These are phyloP conservation scores for Microdochium bolleyi DNA, from an alignment of 2,329 filamentous ascomycete genomes.

Conservation along the genomic window DNA sequence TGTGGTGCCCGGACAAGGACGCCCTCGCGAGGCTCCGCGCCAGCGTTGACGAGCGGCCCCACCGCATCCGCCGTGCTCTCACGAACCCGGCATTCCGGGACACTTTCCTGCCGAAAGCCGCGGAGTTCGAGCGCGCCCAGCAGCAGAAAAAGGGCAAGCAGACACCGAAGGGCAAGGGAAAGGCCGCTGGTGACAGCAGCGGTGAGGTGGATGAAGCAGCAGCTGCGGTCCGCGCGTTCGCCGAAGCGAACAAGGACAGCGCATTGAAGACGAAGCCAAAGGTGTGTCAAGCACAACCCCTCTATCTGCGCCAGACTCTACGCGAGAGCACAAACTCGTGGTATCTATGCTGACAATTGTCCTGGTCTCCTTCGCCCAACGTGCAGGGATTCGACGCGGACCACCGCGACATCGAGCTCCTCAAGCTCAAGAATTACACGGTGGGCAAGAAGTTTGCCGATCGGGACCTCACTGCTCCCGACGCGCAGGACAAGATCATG, in stretches of 20 bases:
- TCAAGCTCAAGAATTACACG: slow-evolving; percentile 75
- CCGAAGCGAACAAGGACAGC: slow-evolving; percentile 58
- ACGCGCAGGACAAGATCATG: slow-evolving; percentile 57
- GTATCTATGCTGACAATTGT: no score
- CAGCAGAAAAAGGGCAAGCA: slow-evolving; percentile 7
- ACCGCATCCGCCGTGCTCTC: slow-evolving; percentile 61
- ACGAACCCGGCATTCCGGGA: slow-evolving; percentile 51
- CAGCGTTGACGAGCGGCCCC: slow-evolving; percentile 67
- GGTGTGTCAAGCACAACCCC: slow-evolving; percentile 36
- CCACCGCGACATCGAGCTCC: slow-evolving; percentile 70
- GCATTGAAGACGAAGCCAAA: slow-evolving; percentile 83
- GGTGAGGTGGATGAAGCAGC: slow-evolving; percentile 17
- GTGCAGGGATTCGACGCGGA: slow-evolving; percentile 65
- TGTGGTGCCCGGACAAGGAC: slow-evolving; percentile 69
- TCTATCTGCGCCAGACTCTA: slow-evolving; percentile 4
- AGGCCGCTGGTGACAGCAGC: background rate
- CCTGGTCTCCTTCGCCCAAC: background rate
- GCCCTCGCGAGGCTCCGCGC: slow-evolving; percentile 60
- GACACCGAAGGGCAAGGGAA: background rate
- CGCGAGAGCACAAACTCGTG: no score
- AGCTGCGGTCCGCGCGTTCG: slow-evolving; percentile 62
- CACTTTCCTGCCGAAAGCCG: slow-evolving; percentile 53
- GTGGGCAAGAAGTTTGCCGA: slow-evolving; percentile 61
- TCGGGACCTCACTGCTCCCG: slow-evolving; percentile 50
- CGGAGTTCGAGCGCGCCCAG: slow-evolving; percentile 34